These are phyloP conservation scores for barrel medic (Medicago truncatula) DNA, from an alignment of 306 rosid species.

Conservation along the genomic window DNA sequence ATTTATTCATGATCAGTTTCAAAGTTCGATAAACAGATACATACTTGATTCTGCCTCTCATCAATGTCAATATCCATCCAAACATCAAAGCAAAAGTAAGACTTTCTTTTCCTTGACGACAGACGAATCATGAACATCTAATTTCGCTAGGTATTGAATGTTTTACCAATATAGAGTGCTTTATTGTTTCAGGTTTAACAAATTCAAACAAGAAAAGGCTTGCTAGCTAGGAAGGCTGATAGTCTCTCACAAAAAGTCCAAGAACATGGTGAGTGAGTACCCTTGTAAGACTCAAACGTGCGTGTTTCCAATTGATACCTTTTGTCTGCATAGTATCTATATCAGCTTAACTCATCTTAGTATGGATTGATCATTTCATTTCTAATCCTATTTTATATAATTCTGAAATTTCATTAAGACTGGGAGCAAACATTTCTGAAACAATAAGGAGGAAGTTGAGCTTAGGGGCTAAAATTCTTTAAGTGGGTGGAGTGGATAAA, in stretches of 20 bases:
- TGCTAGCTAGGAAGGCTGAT: slow-evolving; percentile 8
- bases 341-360: not conserved
- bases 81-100: slow-evolving; percentile 42
- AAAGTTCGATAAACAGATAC: slow-evolving; percentile 42
- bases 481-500: slow-evolving; percentile 62
- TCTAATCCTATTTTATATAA: not conserved
- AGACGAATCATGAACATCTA: not conserved
- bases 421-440: not conserved
- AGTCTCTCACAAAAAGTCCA: slow-evolving; percentile 28
- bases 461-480: slow-evolving; percentile 65
- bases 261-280: slow-evolving; percentile 34
- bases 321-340: not conserved
- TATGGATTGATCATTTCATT: not conserved
- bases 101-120: slow-evolving; percentile 1
- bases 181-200: slow-evolving; percentile 34
- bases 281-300: not conserved
- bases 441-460: slow-evolving; percentile 70
- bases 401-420: slow-evolving; percentile 25
- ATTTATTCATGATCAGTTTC: slow-evolving; percentile 49
- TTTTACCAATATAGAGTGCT: slow-evolving; percentile 3
- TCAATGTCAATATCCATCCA: slow-evolving; percentile 32
- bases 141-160: not conserved
- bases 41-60: slow-evolving; percentile 42
- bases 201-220: not conserved
- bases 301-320: not conserved